Percentiles rank a stretch among this genome's conserved stretches.
phyloP scores from a whole-genome alignment of 805 yeast genomes.

The Wickerhamomyces strasburgensis region DNA sequence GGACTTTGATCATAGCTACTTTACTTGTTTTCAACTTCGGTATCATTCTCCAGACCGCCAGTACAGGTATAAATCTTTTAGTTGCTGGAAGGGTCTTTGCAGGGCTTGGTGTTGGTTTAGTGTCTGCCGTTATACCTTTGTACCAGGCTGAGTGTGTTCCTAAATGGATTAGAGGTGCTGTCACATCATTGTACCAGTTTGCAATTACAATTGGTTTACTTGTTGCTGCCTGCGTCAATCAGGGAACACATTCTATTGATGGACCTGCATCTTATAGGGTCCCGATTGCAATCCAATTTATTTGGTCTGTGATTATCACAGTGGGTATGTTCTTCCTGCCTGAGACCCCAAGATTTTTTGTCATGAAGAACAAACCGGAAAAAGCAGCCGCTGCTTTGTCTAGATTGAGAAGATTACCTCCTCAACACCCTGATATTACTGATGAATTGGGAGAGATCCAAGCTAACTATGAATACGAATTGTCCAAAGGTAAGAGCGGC shows the following conservation, averaged over 20 bases:
- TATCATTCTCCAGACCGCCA: slow-evolving; percentile 42
- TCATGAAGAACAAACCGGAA: slow-evolving; percentile 51
- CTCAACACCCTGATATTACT: slow-evolving; percentile 38
- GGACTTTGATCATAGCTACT: slow-evolving; percentile 39
- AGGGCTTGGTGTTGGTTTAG: slow-evolving; percentile 69
- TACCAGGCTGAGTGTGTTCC: slow-evolving; percentile 82
- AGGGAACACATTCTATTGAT: slow-evolving; percentile 52
- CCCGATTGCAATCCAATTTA: slow-evolving; percentile 67
- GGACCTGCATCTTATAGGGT: slow-evolving; percentile 63
- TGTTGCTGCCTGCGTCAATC: slow-evolving; percentile 65
- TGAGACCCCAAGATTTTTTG: slow-evolving; percentile 70
- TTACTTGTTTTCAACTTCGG: slow-evolving; percentile 49
- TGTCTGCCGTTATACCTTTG: slow-evolving; percentile 68
- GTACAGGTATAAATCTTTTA: slow-evolving; percentile 42
- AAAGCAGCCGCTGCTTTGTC: slow-evolving; percentile 53
- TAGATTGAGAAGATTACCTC: slow-evolving; percentile 46
- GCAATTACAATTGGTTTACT: slow-evolving; percentile 68
- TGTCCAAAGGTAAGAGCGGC: slow-evolving; percentile 24
- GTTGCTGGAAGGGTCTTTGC: slow-evolving; percentile 69
- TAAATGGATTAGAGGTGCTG: slow-evolving; percentile 71
- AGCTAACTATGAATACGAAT: slow-evolving; percentile 44
- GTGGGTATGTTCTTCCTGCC: slow-evolving; percentile 65
- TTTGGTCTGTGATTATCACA: slow-evolving; percentile 61
- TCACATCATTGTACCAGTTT: slow-evolving; percentile 72
- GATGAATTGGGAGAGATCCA: slow-evolving; percentile 44